A percentile compares a stretch with the other conserved stretches of the same genome.
Conservation (phyloP, 768 basidiomycete genomes). For the Mycena venus region DNA sequence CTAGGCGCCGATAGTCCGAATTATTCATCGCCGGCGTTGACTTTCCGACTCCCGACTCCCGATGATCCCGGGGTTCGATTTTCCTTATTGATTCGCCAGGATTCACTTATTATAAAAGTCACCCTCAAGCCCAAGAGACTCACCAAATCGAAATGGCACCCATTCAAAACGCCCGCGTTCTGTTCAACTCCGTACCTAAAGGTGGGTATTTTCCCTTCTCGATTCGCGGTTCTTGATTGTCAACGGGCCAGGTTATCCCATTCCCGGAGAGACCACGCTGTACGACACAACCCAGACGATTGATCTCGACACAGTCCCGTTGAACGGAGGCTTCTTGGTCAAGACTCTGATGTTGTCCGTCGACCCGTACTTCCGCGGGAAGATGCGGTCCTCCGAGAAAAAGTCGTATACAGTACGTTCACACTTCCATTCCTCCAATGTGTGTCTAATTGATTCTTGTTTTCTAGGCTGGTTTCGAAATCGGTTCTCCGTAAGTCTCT, state of each 20-base stretch:
- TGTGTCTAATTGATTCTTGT: conserved; percentile 13
- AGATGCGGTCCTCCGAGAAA: conserved; percentile 50
- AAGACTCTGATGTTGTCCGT: conserved; percentile 62
- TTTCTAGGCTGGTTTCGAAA: conserved; percentile 39
- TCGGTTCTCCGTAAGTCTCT: conserved; percentile 53
- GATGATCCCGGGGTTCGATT: too few relatives aligned
- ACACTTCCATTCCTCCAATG: background rate
- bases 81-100: too few relatives aligned
- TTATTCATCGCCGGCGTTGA: too few relatives aligned
- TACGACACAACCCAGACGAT: conserved; percentile 61
- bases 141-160: conserved; percentile 43
- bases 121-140: too few relatives aligned
- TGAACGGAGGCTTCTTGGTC: conserved; percentile 62
- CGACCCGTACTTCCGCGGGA: conserved; percentile 55
- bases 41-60: too few relatives aligned
- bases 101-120: too few relatives aligned
- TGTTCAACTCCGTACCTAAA: conserved; percentile 54
- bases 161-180: conserved; percentile 49
- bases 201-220: conserved; percentile 34
- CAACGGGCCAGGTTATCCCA: conserved; percentile 43
- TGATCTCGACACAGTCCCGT: conserved; percentile 59
- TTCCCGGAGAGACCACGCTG: conserved; percentile 59
- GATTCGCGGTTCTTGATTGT: background rate
- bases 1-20: too few relatives aligned
- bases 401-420: conserved; percentile 42